phyloP scores from a whole-genome alignment of 2,329 filamentous ascomycete genomes.

The Colletotrichum sp. region DNA sequence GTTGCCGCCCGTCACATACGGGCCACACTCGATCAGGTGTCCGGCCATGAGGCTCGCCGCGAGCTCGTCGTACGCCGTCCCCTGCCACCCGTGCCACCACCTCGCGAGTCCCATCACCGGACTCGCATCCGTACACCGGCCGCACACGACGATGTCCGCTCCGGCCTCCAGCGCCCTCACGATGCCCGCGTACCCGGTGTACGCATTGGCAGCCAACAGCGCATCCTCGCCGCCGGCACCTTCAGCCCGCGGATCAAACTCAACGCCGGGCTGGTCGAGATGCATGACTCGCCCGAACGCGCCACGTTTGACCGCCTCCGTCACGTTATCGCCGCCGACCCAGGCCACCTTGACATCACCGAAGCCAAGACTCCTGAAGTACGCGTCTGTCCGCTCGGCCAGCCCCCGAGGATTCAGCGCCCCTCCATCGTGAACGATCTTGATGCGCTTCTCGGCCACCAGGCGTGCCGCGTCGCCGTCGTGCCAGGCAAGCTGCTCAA shows the following conservation, averaged over 20 bases:
- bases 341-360: slow-evolving; percentile 37
- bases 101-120: slow-evolving; percentile 61
- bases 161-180: slow-evolving; percentile 44
- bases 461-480: slow-evolving; percentile 39
- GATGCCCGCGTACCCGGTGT: slow-evolving; percentile 56
- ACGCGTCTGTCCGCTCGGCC: slow-evolving; percentile 38
- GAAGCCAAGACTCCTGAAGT: slow-evolving; percentile 29
- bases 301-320: slow-evolving; percentile 21
- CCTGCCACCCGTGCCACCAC: slow-evolving; percentile 60
- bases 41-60: slow-evolving; percentile 56
- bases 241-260: not conserved
- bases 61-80: slow-evolving; percentile 51
- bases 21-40: slow-evolving; percentile 59
- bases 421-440: slow-evolving; percentile 62
- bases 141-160: slow-evolving; percentile 54
- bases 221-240: not conserved
- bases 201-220: slow-evolving; percentile 48
- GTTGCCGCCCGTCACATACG: slow-evolving; percentile 60
- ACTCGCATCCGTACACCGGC: slow-evolving; percentile 52
- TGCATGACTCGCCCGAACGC: slow-evolving; percentile 24
- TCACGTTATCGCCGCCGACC: slow-evolving; percentile 43
- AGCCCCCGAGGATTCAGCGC: slow-evolving; percentile 58
- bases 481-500: slow-evolving; percentile 45
- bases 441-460: slow-evolving; percentile 51
- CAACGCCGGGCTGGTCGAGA: slow-evolving; percentile 18